These are phyloP conservation scores for Noccaea caerulescens DNA, from an alignment of 345 rosid genomes.

Conservation along the genomic window DNA sequence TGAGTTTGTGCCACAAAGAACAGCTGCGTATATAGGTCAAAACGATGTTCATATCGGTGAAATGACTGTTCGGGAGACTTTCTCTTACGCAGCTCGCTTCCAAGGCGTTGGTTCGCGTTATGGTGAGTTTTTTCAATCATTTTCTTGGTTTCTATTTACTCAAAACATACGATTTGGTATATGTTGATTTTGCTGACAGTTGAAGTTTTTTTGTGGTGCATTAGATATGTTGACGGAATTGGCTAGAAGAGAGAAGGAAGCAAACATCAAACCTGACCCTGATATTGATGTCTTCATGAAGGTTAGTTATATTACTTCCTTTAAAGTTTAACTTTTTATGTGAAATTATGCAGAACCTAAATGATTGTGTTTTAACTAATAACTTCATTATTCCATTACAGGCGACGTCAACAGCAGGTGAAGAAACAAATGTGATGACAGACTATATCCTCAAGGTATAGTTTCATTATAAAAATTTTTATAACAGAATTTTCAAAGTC, in stretches of 20 bases:
- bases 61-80: constrained; percentile 80
- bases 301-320: constrained; percentile 47
- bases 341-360: not conserved
- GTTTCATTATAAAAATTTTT: not conserved
- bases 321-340: not conserved
- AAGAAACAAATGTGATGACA: constrained; percentile 56
- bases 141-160: not conserved
- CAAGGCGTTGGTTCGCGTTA: constrained; percentile 80
- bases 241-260: constrained; percentile 78
- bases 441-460: constrained; percentile 71
- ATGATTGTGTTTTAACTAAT: not conserved
- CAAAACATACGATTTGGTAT: not conserved
- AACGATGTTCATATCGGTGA: constrained; percentile 71
- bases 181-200: constrained; percentile 19
- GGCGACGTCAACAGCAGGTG: constrained; percentile 59
- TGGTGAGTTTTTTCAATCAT: constrained; percentile 48
- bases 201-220: not conserved
- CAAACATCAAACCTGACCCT: constrained; percentile 78
- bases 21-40: constrained; percentile 77
- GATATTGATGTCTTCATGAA: constrained; percentile 87
- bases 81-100: constrained; percentile 81
- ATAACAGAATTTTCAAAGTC: not conserved
- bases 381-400: constrained; percentile 32
- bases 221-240: constrained; percentile 79
- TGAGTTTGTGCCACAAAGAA: constrained; percentile 73